Evolutionary conservation across 192 early-diverging fungal species (phyloP), one percentile per base, ranked within the genome.

Genomic region (Diversispora epigaea): DNA sequence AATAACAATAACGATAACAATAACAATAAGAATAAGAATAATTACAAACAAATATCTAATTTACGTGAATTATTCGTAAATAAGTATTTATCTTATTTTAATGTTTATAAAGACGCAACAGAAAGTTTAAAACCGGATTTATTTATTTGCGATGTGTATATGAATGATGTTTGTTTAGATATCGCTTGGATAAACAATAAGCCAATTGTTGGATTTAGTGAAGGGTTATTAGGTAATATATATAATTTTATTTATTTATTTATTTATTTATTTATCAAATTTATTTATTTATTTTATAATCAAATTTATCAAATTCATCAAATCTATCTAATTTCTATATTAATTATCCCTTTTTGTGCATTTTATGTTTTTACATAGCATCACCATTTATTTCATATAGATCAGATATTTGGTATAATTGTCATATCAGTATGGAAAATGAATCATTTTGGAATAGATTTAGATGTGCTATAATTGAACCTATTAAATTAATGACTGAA

Each of bases 151-250:
- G 68, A 71, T 43, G 15, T 57, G 25, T 19, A 25, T 32, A 19
- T 17, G 25, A 52, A 56, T 9, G 68, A 71, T 32, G 68, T 39
- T 52, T 71, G 68, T 43, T 39, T 56, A n/a, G 68, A 71, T 71
- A 21, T 57, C 22, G 68, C 68, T 25, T 71, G 68, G 68, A 43
- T n/a, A 56, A 40, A 56, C 9, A 56, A 56, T 19, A 56, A 32
- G 32, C 68, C 68, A 21, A 15, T 25, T 19, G 39, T 71, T 5
- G n/a, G 15, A 15, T 3, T 56, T 2, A 19, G 46, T 14, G 22
- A 32, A 32, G 25, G 46, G 22, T 45, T n/a, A 21, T 50, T 67
- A 49, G 15, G 6, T 12, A 49, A 19, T 47, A 22, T 14, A 17
- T 47, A n/a, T n/a, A n/a, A n/a, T n/a, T n/a, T n/a, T n/a, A n/a